phyloP scores from a whole-genome alignment of 2,329 filamentous ascomycete genomes.

The Sporothrix globosa region DNA sequence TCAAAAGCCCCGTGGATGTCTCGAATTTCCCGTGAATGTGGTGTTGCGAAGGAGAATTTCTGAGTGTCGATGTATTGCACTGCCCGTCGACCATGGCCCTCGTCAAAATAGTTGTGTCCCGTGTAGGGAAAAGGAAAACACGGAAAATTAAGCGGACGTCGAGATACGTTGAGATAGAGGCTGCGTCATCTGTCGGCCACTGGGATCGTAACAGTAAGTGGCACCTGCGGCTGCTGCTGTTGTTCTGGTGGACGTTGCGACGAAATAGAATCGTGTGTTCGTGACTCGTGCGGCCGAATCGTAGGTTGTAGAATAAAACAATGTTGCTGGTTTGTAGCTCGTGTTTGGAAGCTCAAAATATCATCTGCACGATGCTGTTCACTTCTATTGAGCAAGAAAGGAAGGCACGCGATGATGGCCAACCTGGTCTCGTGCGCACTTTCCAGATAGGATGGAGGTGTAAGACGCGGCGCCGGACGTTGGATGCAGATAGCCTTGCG shows the following conservation, averaged over 20 bases:
- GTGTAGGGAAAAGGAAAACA: background rate
- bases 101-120: background rate
- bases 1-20: background rate
- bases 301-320: background rate
- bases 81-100: background rate
- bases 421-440: slow-evolving; percentile 28
- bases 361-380: background rate
- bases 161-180: background rate
- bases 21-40: background rate
- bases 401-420: slow-evolving; percentile 16
- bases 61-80: background rate
- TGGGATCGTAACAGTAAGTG: background rate
- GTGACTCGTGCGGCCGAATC: background rate
- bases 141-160: background rate
- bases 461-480: background rate
- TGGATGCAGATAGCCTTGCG: background rate
- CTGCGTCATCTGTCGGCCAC: background rate
- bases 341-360: background rate
- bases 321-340: background rate
- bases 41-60: background rate
- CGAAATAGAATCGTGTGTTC: background rate
- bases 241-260: background rate
- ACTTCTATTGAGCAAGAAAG: background rate
- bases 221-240: background rate
- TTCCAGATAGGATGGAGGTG: slow-evolving; percentile 14